These are phyloP conservation scores for Dothideomycetes sp. DNA, from an alignment of 2,329 filamentous ascomycete genomes.

Conservation along the genomic window DNA sequence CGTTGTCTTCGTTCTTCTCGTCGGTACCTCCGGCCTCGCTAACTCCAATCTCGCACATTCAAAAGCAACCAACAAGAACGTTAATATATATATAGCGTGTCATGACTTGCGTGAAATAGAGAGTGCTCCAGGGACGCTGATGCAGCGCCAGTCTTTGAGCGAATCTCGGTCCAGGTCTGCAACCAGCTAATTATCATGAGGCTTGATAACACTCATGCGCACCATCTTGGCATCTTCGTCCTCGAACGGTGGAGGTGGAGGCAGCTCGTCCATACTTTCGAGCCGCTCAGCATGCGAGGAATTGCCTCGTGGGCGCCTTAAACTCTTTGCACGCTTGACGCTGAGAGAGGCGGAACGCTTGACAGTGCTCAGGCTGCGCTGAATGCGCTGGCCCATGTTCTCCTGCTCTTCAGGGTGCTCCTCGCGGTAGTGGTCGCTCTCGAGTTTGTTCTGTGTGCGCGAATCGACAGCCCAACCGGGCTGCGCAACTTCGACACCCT, in stretches of 20 bases:
- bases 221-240: background rate
- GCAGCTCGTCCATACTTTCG: background rate
- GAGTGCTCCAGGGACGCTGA: no score
- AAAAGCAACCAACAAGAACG: no score
- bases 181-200: background rate
- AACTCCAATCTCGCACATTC: no score
- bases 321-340: background rate
- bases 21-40: no score
- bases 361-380: background rate
- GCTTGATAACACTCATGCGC: background rate
- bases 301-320: background rate
- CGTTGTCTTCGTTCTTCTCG: no score
- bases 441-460: constrained; percentile 5
- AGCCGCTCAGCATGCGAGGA: background rate
- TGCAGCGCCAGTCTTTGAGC: no score
- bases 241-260: background rate
- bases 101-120: no score
- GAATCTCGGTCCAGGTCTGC: no score
- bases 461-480: constrained; percentile 6
- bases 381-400: background rate
- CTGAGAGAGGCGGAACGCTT: background rate
- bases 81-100: no score
- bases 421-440: background rate
- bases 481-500: constrained; percentile 5
- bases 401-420: constrained; percentile 4